Evolutionary conservation across 2,329 filamentous ascomycete species (phyloP), one percentile per base, ranked within the genome.

Genomic region (Venturia pyrina): DNA sequence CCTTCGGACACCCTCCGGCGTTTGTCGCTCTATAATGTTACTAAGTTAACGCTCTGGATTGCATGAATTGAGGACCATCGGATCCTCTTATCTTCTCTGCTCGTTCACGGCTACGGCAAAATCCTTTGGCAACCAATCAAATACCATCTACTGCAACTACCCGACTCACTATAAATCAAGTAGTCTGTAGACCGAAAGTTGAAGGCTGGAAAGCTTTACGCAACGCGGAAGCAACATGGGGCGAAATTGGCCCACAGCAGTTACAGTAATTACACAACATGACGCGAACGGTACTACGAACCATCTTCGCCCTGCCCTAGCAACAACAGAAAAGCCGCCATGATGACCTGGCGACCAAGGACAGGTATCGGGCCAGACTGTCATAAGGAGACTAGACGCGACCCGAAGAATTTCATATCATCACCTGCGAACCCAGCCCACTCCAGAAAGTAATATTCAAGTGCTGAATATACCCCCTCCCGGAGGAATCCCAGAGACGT

Each of bases 361-460:
- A 28, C 43, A 62, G 60, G n/a, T 43, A 44, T 44, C 60, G 43
- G 48, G 11, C 28, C 37, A 28, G 44, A 44, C 11, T 28, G 40
- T 62, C 60, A 44, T 34, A 62, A 62, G 60, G 21, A 46, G 60
- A 46, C 60, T 62, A 62, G 60, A 19, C 37, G 40, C 40, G 40
- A 44, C 40, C 37, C 37, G 28, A 28, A 53, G 8, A 53, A n/a
- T 34, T 28, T 46, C 59, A 62, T 13, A 13, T 40, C 43, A 62
- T 62, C 60, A 46, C 28, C 43, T 62, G 17, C 60, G 15, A 59
- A 59, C 53, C 53, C 53, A 59, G 53, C 24, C 24, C 10, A 15
- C 32, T 37, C 6, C 32, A 11, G 32, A 37, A 59, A 59, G 53
- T 59, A 59, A 59, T 59, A 59, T 62, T 24, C 60, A 62, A 43